Base-by-base conservation (phyloP, 1,139 yeast genomes). In the Eremothecium coryli region DNA sequence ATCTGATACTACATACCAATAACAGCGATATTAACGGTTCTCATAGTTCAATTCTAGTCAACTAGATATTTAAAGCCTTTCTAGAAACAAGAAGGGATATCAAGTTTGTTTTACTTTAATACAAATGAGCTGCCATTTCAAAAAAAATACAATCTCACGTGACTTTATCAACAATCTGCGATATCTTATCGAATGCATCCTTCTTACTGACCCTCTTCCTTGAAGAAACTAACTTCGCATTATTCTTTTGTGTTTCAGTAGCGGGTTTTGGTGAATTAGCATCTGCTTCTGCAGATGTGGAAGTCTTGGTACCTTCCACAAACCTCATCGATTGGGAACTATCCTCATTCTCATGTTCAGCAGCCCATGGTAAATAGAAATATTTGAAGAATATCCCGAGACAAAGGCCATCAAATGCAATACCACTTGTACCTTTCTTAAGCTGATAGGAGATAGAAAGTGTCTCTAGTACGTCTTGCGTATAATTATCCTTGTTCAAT, bases 1-100 rank as follows among this genome's bases (percentile, higher is more conserved):
- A 25, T 4, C 16, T 25, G 18, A 6, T 23, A n/a, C 14, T 18
- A 33, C 43, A 27, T 40, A 40, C 60, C 59, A 44, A 72, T 69
- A 37, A 73, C 67, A 37, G 77, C 79, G 40, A 73, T 67, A 53
- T 71, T 55, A 34, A 57, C 57, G 38, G 36, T 35, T 38, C 50
- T 50, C 22, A 20, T 20, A 7, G n/a, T n/a, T n/a, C n/a, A n/a
- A n/a, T n/a, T n/a, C n/a, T n/a, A n/a, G n/a, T n/a, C n/a, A n/a
- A n/a, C n/a, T n/a, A n/a, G n/a, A n/a, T n/a, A n/a, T n/a, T n/a
- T n/a, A n/a, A n/a, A n/a, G n/a, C n/a, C n/a, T n/a, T n/a, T n/a
- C n/a, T n/a, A n/a, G n/a, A n/a, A n/a, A n/a, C n/a, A n/a, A n/a
- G n/a, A n/a, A n/a, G n/a, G n/a, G n/a, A n/a, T n/a, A n/a, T n/a